Conservation (phyloP, 2,329 filamentous ascomycete genomes). For the Cytospora schulzeri region DNA sequence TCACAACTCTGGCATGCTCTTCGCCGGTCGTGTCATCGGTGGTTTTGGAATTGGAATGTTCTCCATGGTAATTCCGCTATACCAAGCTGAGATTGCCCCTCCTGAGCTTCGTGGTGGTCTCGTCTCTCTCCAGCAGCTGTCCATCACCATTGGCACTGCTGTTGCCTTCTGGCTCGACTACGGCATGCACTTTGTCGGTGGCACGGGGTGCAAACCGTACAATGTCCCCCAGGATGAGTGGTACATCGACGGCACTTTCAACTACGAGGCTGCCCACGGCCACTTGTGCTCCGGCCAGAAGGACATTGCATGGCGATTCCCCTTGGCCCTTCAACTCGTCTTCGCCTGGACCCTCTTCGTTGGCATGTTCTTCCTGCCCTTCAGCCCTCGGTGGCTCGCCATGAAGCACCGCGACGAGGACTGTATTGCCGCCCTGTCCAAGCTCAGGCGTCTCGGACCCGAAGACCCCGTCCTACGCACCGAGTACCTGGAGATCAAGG, state of each 20-base stretch:
- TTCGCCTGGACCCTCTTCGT: slow-evolving; percentile 28
- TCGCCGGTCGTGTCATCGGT: slow-evolving; percentile 48
- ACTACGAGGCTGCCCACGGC: slow-evolving; percentile 30
- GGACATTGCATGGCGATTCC: slow-evolving; percentile 29
- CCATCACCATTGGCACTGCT: slow-evolving; percentile 28
- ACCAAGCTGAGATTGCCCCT: slow-evolving; percentile 36
- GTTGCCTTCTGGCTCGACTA: slow-evolving; percentile 30
- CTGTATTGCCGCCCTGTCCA: slow-evolving; percentile 30
- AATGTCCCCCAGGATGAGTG: slow-evolving; percentile 25
- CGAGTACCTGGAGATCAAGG: slow-evolving; percentile 37
- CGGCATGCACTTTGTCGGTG: slow-evolving; percentile 32
- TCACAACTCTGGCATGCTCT: slow-evolving; percentile 37
- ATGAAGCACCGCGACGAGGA: slow-evolving; percentile 33
- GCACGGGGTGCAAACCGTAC: slow-evolving; percentile 32
- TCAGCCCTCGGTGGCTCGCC: slow-evolving; percentile 35
- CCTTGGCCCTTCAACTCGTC: slow-evolving; percentile 30
- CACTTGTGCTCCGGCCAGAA: slow-evolving; percentile 30
- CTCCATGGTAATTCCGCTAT: slow-evolving; percentile 44
- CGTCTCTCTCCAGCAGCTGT: slow-evolving; percentile 28
- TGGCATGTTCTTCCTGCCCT: slow-evolving; percentile 27
- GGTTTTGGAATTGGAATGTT: slow-evolving; percentile 52
- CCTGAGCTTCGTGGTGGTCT: slow-evolving; percentile 27
- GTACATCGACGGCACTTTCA: slow-evolving; percentile 25
- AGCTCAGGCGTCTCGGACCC: slow-evolving; percentile 30
- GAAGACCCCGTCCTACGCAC: slow-evolving; percentile 32